Evolutionary conservation across 1,139 yeast species (phyloP).

Genomic region (Arxiozyma bovina): DNA sequence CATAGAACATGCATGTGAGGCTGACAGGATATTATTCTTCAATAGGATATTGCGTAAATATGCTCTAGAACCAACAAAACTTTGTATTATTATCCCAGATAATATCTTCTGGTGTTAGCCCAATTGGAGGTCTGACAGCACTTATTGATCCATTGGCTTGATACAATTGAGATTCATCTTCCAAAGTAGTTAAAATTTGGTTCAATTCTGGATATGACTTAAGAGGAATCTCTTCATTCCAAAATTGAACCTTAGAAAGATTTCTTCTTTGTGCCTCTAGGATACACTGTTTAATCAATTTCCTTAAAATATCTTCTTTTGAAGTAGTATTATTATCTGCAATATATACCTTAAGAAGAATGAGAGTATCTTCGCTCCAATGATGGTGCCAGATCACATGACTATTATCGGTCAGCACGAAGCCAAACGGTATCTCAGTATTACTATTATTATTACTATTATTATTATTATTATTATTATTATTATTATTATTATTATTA

Average conservation of each 20-base stretch:
- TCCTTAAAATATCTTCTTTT: conserved; percentile 13
- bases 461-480: too few species aligned
- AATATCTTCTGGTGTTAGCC: conserved; percentile 14
- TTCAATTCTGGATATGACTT: conserved; percentile 18
- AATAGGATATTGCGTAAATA: too few species aligned
- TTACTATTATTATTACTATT: too few species aligned
- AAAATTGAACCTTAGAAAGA: conserved; percentile 21
- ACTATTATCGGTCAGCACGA: conserved; percentile 20
- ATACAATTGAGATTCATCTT: conserved; percentile 17
- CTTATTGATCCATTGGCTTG: conserved; percentile 27
- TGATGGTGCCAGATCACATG: conserved; percentile 43
- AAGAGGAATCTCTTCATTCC: conserved; percentile 30
- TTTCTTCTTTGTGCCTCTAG: conserved; percentile 17
- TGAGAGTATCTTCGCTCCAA: conserved; percentile 34
- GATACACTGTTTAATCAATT: conserved; percentile 20
- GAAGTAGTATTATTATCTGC: conserved; percentile 10
- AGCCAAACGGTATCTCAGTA: conserved; percentile 29
- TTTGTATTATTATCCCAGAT: conserved; percentile 30
- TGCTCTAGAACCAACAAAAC: conserved; percentile 28
- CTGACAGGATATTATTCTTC: too few species aligned
- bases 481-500: too few species aligned
- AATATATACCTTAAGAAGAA: conserved; percentile 27
- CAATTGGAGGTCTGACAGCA: conserved; percentile 27
- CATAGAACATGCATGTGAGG: too few species aligned
- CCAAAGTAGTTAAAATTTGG: conserved; percentile 12